Conservation (phyloP, 2,329 filamentous ascomycete genomes). For the Ophiostoma populinum region DNA sequence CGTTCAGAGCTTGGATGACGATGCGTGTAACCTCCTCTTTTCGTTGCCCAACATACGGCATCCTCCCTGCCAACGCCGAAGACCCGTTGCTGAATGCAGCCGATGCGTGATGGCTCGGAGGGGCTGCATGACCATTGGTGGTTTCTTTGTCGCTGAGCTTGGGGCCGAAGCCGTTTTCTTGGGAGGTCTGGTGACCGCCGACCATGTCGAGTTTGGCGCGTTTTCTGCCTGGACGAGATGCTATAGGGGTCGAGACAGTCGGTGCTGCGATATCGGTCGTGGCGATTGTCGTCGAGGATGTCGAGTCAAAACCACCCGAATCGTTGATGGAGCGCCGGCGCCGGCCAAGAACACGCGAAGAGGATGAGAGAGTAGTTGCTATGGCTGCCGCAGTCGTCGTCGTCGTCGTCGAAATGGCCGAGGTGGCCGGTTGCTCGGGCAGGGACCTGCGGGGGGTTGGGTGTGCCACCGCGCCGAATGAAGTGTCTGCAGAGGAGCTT, state of each 20-base stretch:
- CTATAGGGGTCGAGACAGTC: no score
- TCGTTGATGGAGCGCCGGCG: slow-evolving; percentile 32
- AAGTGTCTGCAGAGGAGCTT: slow-evolving; percentile 9
- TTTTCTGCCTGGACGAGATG: no score
- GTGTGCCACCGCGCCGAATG: slow-evolving; percentile 12
- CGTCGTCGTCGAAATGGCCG: background rate
- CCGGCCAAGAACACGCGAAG: slow-evolving; percentile 32
- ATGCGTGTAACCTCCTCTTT: slow-evolving; percentile 86
- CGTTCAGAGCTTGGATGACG: slow-evolving; percentile 75
- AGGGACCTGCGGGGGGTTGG: slow-evolving; percentile 10
- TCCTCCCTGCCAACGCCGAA: background rate
- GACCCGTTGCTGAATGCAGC: background rate
- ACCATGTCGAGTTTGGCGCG: background rate
- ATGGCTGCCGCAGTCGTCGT: background rate
- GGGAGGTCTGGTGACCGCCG: background rate
- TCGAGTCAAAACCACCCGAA: slow-evolving; percentile 10
- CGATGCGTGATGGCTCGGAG: no score
- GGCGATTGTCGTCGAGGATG: slow-evolving; percentile 3
- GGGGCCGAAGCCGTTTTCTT: background rate
- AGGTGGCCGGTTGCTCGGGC: slow-evolving; percentile 7
- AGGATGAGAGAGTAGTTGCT: background rate
- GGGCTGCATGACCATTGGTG: no score
- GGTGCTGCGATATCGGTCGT: no score
- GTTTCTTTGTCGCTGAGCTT: slow-evolving; percentile 13
- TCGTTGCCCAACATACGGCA: slow-evolving; percentile 62